Conservation (phyloP, 306 rosid genomes). For the Quercus dentata region DNA sequence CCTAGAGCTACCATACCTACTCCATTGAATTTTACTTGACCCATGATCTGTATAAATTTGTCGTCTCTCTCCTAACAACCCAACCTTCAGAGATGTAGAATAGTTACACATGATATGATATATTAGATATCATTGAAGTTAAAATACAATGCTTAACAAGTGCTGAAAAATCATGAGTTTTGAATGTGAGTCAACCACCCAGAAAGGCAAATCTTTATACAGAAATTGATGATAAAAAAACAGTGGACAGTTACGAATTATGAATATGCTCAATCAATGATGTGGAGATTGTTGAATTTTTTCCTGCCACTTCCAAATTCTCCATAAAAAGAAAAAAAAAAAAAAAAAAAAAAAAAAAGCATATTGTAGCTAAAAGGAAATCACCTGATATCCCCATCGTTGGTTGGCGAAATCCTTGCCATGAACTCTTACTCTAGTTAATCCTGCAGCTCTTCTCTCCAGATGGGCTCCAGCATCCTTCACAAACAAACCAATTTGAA, state of each 20-base stretch:
- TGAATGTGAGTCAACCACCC: too few species aligned
- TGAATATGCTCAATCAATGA: background rate
- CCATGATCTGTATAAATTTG: slow-evolving; percentile 49
- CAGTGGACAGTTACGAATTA: background rate
- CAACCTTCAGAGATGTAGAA: slow-evolving; percentile 45
- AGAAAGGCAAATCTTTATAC: background rate
- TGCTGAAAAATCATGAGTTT: too few species aligned
- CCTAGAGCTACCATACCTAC: slow-evolving; percentile 28
- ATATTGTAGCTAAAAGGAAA: slow-evolving; percentile 13
- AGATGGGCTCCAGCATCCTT: slow-evolving; percentile 76
- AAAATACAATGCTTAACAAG: too few species aligned
- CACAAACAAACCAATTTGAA: slow-evolving; percentile 16
- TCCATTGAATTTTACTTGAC: slow-evolving; percentile 59
- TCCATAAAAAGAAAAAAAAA: too few species aligned
- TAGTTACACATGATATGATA: background rate
- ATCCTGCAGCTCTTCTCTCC: slow-evolving; percentile 63
- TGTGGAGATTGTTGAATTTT: background rate
- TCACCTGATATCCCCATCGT: slow-evolving; percentile 83
- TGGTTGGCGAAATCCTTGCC: slow-evolving; percentile 41
- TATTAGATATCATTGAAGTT: too few species aligned
- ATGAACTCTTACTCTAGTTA: slow-evolving; percentile 40
- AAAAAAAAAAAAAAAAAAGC: background rate
- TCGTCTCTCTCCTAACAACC: slow-evolving; percentile 64
- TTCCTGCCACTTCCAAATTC: background rate
- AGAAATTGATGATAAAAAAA: background rate